Evolutionary conservation across 768 basidiomycete genomes (phyloP).

Genomic region (Boletus insuetus): DNA sequence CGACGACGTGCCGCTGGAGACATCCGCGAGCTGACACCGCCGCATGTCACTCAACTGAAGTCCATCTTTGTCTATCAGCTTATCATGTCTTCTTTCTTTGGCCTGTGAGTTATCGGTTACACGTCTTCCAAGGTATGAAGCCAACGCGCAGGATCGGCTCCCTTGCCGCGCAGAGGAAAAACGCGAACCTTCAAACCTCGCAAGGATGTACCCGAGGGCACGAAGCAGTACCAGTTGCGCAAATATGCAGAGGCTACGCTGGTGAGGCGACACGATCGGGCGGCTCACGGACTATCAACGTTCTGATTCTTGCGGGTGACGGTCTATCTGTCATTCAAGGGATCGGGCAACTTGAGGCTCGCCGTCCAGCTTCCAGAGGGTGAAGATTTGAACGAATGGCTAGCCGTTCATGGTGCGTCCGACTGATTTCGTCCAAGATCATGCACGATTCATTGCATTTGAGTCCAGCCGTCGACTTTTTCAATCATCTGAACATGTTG

Average conservation of each 20-base stretch:
- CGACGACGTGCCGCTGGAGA: conserved; percentile 1
- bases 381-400: conserved; percentile 97
- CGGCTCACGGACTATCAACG: not conserved
- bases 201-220: conserved; percentile 92
- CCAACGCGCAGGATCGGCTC: conserved; percentile 9
- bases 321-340: conserved; percentile 43
- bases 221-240: conserved; percentile 96
- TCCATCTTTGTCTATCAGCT: conserved; percentile 12
- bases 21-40: not conserved
- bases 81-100: conserved; percentile 84
- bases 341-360: conserved; percentile 90
- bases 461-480: conserved; percentile 92
- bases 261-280: conserved; percentile 40
- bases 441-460: not conserved
- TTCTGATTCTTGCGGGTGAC: conserved; percentile 11
- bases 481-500: conserved; percentile 99
- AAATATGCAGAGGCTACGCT: conserved; percentile 97
- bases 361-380: conserved; percentile 96
- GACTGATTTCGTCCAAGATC: not conserved
- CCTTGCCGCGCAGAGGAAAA: conserved; percentile 60
- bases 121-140: conserved; percentile 5
- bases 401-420: conserved; percentile 92
- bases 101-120: conserved; percentile 54
- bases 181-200: conserved; percentile 96
- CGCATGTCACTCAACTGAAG: conserved; percentile 1